These are phyloP conservation scores for Cercospora sojina DNA, from an alignment of 2,329 filamentous ascomycete species.

Conservation along the genomic window DNA sequence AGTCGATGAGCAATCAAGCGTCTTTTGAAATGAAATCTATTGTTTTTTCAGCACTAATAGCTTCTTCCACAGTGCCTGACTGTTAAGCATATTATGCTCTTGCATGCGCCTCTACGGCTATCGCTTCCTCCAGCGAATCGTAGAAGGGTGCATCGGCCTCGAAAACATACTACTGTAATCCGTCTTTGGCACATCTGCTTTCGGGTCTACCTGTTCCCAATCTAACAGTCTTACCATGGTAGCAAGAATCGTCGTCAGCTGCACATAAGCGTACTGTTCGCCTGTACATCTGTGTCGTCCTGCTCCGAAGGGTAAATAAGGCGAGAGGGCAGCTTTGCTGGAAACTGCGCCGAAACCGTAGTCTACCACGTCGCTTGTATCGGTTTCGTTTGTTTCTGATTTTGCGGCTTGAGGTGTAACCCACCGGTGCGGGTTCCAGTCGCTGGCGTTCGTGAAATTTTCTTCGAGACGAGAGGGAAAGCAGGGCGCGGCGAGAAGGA, in stretches of 20 bases:
- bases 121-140: background rate
- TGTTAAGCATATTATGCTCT: too few species aligned
- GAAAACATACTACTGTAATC: constrained; percentile 61
- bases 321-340: constrained; percentile 83
- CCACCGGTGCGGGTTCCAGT: constrained; percentile 93
- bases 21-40: background rate
- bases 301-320: constrained; percentile 91
- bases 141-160: constrained; percentile 35
- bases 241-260: constrained; percentile 83
- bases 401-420: constrained; percentile 47
- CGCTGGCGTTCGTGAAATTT: constrained; percentile 77
- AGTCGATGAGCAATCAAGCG: background rate
- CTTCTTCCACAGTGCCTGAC: too few species aligned
- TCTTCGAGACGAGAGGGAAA: constrained; percentile 69
- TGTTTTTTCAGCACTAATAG: too few species aligned
- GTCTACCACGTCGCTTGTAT: constrained; percentile 68
- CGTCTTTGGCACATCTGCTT: constrained; percentile 64
- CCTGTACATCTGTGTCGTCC: constrained; percentile 92
- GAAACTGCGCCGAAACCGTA: constrained; percentile 85
- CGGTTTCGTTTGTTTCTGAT: constrained; percentile 37
- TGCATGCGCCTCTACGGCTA: too few species aligned
- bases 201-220: constrained; percentile 72
- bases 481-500: constrained; percentile 79
- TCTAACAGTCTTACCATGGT: constrained; percentile 76
- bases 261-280: constrained; percentile 92